Conservation (phyloP, 1,284 basidiomycete genomes). For the Leucoagaricus sp. region DNA sequence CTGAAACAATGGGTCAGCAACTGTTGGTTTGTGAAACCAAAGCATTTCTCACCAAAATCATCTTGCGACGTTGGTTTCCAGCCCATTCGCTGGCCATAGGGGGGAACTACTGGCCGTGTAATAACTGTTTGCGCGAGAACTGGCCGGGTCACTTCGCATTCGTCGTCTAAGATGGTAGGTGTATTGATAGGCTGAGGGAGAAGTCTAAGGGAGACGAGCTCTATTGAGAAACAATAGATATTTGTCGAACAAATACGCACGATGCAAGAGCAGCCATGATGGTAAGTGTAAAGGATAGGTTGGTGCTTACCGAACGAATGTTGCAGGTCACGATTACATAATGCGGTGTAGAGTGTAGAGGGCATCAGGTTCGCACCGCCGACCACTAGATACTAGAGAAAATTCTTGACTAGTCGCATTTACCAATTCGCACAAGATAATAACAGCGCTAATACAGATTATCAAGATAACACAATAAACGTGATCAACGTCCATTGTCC, state of each 20-base stretch:
- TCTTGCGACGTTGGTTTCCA: constrained; percentile 86
- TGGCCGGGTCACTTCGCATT: constrained; percentile 45
- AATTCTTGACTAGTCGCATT: no score
- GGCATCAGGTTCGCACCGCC: no score
- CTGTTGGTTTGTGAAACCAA: not conserved
- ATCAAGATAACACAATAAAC: not conserved
- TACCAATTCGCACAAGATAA: no score
- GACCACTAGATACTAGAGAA: no score
- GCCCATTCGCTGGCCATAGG: constrained; percentile 82
- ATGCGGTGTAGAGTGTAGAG: not conserved
- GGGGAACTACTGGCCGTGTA: constrained; percentile 60
- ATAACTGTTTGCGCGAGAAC: constrained; percentile 46
- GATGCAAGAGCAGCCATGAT: constrained; percentile 62
- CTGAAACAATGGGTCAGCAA: constrained; percentile 35
- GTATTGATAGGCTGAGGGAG: constrained; percentile 70
- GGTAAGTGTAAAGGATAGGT: constrained; percentile 13
- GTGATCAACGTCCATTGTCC: not conserved
- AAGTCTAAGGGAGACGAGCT: constrained; percentile 36
- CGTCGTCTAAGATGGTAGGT: constrained; percentile 57
- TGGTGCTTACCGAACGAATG: constrained; percentile 4
- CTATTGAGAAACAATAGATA: not conserved
- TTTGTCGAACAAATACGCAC: constrained; percentile 42
- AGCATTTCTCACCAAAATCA: constrained; percentile 74
- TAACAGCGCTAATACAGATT: not conserved
- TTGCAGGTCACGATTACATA: constrained; percentile 4